Evolutionary conservation across 441 rosid species (phyloP).

Genomic region (Kokia cookei): DNA sequence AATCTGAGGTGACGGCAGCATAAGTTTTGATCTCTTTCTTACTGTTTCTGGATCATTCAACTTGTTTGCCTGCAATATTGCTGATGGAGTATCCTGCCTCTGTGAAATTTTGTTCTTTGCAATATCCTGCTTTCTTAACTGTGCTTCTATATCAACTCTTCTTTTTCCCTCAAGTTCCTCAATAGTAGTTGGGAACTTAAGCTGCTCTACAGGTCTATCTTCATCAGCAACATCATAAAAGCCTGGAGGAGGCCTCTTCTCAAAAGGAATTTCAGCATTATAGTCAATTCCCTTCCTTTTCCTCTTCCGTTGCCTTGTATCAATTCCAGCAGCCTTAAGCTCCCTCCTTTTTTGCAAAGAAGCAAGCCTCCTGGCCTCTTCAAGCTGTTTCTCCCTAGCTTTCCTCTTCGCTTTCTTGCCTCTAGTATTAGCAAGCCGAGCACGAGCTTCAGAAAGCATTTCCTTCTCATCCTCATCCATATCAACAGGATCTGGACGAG

Average conservation of each 20-base stretch:
- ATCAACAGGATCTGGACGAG: conserved; percentile 99
- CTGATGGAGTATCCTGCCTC: conserved; percentile 93
- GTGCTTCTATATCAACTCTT: conserved; percentile 85
- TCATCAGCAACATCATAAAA: conserved; percentile 88
- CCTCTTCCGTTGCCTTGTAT: conserved; percentile 66
- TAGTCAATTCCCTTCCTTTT: conserved; percentile 94
- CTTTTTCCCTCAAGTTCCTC: conserved; percentile 95
- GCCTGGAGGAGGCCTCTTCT: conserved; percentile 94
- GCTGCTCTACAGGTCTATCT: conserved; percentile 78
- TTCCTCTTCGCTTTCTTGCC: conserved; percentile 97
- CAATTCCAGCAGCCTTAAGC: conserved; percentile 97
- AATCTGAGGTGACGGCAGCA: conserved; percentile 98
- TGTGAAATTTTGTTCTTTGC: conserved; percentile 87
- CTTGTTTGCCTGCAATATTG: conserved; percentile 95
- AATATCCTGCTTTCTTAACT: conserved; percentile 78
- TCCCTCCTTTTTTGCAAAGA: conserved; percentile 96
- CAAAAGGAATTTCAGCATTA: conserved; percentile 95
- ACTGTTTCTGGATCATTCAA: conserved; percentile 94
- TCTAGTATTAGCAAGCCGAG: conserved; percentile 89
- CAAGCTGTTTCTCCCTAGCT: conserved; percentile 97
- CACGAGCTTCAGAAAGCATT: conserved; percentile 99
- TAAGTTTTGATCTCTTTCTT: conserved; percentile 90
- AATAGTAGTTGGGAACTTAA: conserved; percentile 82
- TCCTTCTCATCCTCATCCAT: conserved; percentile 99
- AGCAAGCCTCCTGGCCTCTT: conserved; percentile 99